Base-by-base conservation (phyloP, 2,329 filamentous ascomycete genomes). In the Alternaria panax region DNA sequence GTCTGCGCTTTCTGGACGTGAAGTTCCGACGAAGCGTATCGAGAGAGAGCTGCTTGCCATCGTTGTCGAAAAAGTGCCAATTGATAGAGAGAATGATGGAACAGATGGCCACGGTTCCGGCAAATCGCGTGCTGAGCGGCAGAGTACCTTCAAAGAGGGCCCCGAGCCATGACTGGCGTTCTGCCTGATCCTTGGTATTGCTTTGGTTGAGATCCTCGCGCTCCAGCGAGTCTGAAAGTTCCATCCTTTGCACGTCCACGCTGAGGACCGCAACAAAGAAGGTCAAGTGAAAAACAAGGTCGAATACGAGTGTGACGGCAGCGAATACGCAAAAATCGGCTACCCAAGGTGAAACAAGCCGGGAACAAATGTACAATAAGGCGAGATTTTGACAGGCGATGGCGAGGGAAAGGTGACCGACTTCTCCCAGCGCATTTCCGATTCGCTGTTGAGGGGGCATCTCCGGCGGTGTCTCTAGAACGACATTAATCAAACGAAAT, bases 231-330 rank as follows among this genome's bases (percentile, higher is more conserved):
- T 94, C 91, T 66, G 88, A 87, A 0, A 94, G 84, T 78, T 94
- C 91, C 57, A 90, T 87, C 66, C 91, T 85, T 22, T 88, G 86
- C 9, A 94, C 90, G 74, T 94, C 91, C 42, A 94, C 88, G 69
- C 90, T 93, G 24, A 94, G 81, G 12, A 94, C 90, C 1, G 91
- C 87, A 4, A 93, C 82, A 71, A 94, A 93, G 78, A 93, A 93
- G 0, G 91, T 93, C 7, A 92, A 85, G 22, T 93, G 83, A 70
- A 91, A 93, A 69, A 93, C 88, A 62, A 91, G 90, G 75, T 94
- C 91, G 68, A 93, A 90, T 0, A 90, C 78, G 14, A 92, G 86
- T 1, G 91, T 92, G 51, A 93, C 86, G 2, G 88, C 88, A 3
- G 89, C 88, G 74, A 93, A 94, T 1, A 85, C 86, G 77, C 91